Percentiles rank a stretch among this genome's conserved stretches.
These are phyloP conservation scores for Vanrija humicola DNA, from an alignment of 1,284 basidiomycete species.

Conservation along the genomic window DNA sequence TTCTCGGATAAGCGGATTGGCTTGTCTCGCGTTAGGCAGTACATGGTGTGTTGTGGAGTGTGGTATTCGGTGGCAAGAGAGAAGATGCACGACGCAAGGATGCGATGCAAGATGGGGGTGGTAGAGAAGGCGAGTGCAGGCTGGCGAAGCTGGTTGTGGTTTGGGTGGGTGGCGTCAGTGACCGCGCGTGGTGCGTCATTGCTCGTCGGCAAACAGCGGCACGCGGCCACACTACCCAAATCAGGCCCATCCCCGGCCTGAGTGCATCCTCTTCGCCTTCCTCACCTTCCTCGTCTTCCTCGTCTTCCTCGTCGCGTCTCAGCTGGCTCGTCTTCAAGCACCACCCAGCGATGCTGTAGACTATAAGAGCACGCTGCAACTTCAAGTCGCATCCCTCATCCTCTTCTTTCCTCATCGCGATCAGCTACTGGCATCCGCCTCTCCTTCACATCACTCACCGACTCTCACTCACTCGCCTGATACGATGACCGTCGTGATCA, in stretches of 20 bases:
- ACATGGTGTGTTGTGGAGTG: conserved; percentile 6
- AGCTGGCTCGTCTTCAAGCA: neutral
- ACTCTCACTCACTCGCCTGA: neutral
- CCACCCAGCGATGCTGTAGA: too few species aligned
- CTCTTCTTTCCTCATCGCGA: neutral
- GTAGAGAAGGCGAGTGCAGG: neutral
- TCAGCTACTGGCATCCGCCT: too few species aligned
- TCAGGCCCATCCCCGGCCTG: too few species aligned
- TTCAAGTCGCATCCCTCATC: neutral
- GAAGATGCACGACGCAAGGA: too few species aligned
- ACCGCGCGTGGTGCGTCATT: neutral
- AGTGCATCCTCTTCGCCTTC: neutral
- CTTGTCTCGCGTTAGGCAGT: conserved; percentile 14
- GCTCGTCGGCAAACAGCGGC: neutral
- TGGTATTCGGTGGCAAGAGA: neutral
- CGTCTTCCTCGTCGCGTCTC: neutral
- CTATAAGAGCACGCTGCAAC: neutral
- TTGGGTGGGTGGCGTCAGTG: neutral
- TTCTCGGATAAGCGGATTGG: conserved; percentile 5
- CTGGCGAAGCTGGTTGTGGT: neutral
- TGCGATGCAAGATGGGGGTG: neutral
- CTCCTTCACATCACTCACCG: too few species aligned
- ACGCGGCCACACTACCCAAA: too few species aligned
- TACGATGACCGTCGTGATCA: neutral
- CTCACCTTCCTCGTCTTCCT: neutral